phyloP scores from a whole-genome alignment of 805 yeast genomes.

The Torulaspora delbrueckii region DNA sequence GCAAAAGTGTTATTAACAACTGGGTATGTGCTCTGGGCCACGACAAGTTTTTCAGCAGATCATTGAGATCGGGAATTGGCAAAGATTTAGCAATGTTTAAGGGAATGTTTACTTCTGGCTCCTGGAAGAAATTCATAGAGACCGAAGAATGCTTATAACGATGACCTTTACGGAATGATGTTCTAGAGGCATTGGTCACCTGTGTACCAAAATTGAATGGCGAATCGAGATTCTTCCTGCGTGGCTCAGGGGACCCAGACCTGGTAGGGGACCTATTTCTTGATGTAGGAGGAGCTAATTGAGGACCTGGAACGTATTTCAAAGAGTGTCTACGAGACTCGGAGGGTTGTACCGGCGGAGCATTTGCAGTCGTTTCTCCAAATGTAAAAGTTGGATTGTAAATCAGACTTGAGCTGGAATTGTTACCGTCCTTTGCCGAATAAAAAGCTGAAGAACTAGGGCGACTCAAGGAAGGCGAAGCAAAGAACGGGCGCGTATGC shows the following conservation, averaged over 20 bases:
- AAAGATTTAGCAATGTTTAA: slow-evolving; percentile 67
- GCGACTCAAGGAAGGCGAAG: slow-evolving; percentile 19
- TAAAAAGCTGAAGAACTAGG: slow-evolving; percentile 26
- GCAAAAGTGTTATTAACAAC: slow-evolving; percentile 55
- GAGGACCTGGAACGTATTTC: slow-evolving; percentile 32
- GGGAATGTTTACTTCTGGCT: slow-evolving; percentile 73
- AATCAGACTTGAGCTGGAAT: slow-evolving; percentile 34
- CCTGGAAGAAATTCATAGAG: slow-evolving; percentile 92
- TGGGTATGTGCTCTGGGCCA: slow-evolving; percentile 50
- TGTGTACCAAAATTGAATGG: slow-evolving; percentile 27
- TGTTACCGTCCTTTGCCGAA: slow-evolving; percentile 28
- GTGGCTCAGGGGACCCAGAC: slow-evolving; percentile 28
- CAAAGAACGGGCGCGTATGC: slow-evolving; percentile 14
- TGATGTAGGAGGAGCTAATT: slow-evolving; percentile 31
- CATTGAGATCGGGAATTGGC: slow-evolving; percentile 47
- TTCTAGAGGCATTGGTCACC: slow-evolving; percentile 32
- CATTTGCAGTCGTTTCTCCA: slow-evolving; percentile 20
- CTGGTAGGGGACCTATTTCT: slow-evolving; percentile 30
- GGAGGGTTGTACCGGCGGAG: slow-evolving; percentile 2
- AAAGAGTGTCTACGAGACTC: slow-evolving; percentile 25
- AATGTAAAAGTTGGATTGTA: slow-evolving; percentile 32
- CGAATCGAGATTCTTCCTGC: slow-evolving; percentile 22
- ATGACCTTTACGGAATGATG: slow-evolving; percentile 87
- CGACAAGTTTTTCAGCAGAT: slow-evolving; percentile 57
- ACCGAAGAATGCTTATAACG: slow-evolving; percentile 94